A percentile compares a stretch with the other conserved stretches of the same genome.
These are phyloP conservation scores for Trypanosoma mega DNA, from an alignment of 208 protist species.

Conservation along the genomic window DNA sequence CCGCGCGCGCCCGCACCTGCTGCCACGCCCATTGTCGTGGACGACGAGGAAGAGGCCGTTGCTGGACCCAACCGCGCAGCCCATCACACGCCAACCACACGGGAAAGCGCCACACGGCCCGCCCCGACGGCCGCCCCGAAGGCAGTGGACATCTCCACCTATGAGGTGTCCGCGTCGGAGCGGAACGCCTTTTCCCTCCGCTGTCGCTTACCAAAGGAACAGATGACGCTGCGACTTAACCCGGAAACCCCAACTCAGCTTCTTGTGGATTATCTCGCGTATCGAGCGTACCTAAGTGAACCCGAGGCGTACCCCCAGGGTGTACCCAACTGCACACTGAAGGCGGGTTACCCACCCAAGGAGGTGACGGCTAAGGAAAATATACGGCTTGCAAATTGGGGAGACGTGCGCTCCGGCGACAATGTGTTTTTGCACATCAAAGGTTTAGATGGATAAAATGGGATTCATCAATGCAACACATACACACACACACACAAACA, in stretches of 20 bases:
- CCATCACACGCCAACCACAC: background rate
- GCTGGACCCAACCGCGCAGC: background rate
- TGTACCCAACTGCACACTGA: slow-evolving; percentile 36
- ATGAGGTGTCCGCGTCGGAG: slow-evolving; percentile 12
- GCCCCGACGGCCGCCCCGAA: slow-evolving; percentile 1
- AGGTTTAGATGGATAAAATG: background rate
- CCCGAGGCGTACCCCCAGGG: slow-evolving; percentile 31
- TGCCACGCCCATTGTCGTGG: too few species aligned
- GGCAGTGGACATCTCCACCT: slow-evolving; percentile 31
- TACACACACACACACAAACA: too few species aligned
- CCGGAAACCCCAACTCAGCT: slow-evolving; percentile 50
- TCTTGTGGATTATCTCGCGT: slow-evolving; percentile 62
- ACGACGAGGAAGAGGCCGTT: slow-evolving; percentile 3
- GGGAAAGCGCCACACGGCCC: background rate
- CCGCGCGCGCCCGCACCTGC: too few species aligned
- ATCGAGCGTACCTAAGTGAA: slow-evolving; percentile 44
- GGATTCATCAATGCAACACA: background rate
- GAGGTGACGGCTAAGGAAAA: slow-evolving; percentile 33
- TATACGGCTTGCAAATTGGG: slow-evolving; percentile 37
- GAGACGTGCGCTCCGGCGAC: slow-evolving; percentile 56
- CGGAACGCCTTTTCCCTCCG: slow-evolving; percentile 48
- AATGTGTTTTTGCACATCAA: slow-evolving; percentile 56
- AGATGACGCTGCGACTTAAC: slow-evolving; percentile 47
- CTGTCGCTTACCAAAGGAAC: slow-evolving; percentile 49
- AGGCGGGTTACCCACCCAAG: slow-evolving; percentile 52